Evolutionary conservation across 768 basidiomycete genomes (phyloP).

Genomic region (Xerocomellus dryophilus): DNA sequence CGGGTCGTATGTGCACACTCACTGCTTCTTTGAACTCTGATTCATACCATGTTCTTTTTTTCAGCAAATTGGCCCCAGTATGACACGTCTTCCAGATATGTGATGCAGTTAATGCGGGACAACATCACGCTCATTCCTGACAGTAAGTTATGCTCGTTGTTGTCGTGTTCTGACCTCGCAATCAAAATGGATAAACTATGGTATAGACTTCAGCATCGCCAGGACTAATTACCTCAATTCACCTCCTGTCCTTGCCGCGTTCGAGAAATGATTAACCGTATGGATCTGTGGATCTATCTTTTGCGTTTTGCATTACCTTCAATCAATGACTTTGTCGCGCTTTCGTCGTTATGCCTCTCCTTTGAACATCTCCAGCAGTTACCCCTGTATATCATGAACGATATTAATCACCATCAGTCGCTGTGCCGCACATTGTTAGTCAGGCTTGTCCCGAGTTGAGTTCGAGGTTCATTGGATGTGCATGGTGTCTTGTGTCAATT

Average conservation of each 20-base stretch:
- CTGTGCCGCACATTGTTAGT: too few species aligned
- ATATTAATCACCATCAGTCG: background rate
- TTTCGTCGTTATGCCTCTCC: background rate
- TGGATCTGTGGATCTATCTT: background rate
- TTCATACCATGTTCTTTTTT: background rate
- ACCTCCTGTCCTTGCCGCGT: conserved; percentile 10
- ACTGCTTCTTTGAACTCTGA: background rate
- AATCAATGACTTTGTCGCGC: background rate
- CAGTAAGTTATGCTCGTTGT: conserved; percentile 30
- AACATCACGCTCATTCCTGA: conserved; percentile 56
- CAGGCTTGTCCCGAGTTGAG: too few species aligned
- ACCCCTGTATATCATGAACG: background rate
- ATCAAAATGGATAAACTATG: background rate
- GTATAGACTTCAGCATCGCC: conserved; percentile 6
- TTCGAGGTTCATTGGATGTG: too few species aligned
- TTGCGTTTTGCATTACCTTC: too few species aligned
- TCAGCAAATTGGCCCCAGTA: conserved; percentile 44
- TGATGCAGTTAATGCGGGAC: conserved; percentile 49
- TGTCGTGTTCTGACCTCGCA: background rate
- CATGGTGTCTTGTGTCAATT: too few species aligned
- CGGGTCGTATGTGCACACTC: conserved; percentile 42
- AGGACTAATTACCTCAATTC: conserved; percentile 18
- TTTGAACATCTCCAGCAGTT: background rate
- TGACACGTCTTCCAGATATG: conserved; percentile 29
- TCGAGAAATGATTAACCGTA: conserved; percentile 11